Percentiles rank a stretch among this genome's conserved stretches.
These are phyloP conservation scores for Hymenoscyphus albidus DNA, from an alignment of 2,329 filamentous ascomycete genomes.

Conservation along the genomic window DNA sequence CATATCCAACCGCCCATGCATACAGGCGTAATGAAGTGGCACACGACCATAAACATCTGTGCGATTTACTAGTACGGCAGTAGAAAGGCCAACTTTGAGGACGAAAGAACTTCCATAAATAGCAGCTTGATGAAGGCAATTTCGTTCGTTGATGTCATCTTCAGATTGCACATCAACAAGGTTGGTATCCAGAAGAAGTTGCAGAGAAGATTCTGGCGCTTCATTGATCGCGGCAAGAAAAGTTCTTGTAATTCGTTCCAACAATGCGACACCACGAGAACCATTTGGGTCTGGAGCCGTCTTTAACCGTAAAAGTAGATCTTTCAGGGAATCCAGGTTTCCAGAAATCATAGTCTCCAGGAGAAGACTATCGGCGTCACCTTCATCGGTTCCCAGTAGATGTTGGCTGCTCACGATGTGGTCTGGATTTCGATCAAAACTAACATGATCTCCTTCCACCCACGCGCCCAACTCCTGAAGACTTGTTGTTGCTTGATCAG, in stretches of 20 bases:
- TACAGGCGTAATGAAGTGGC: slow-evolving; percentile 91
- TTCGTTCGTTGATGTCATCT: slow-evolving; percentile 96
- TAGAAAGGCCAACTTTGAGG: slow-evolving; percentile 69
- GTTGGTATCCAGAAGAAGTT: slow-evolving; percentile 72
- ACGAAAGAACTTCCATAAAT: slow-evolving; percentile 86
- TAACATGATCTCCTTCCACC: slow-evolving; percentile 93
- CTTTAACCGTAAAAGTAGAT: slow-evolving; percentile 73
- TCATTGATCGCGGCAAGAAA: slow-evolving; percentile 89
- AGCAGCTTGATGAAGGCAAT: slow-evolving; percentile 92
- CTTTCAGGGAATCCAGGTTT: slow-evolving; percentile 71
- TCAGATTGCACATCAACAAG: slow-evolving; percentile 88
- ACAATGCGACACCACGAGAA: slow-evolving; percentile 52
- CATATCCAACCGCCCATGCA: slow-evolving; percentile 87
- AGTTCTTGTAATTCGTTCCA: slow-evolving; percentile 79
- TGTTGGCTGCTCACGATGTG: slow-evolving; percentile 64
- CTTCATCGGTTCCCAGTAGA: slow-evolving; percentile 73
- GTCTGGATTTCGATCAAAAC: slow-evolving; percentile 61
- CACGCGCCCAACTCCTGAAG: slow-evolving; percentile 91
- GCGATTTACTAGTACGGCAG: slow-evolving; percentile 70
- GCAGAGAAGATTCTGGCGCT: slow-evolving; percentile 71
- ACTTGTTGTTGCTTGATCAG: slow-evolving; percentile 95
- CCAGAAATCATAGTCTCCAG: slow-evolving; percentile 82
- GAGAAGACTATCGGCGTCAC: slow-evolving; percentile 83
- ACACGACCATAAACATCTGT: slow-evolving; percentile 93
- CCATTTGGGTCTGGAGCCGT: slow-evolving; percentile 52